Evolutionary conservation across 306 rosid species (phyloP).

Genomic region (Urtica urens): DNA sequence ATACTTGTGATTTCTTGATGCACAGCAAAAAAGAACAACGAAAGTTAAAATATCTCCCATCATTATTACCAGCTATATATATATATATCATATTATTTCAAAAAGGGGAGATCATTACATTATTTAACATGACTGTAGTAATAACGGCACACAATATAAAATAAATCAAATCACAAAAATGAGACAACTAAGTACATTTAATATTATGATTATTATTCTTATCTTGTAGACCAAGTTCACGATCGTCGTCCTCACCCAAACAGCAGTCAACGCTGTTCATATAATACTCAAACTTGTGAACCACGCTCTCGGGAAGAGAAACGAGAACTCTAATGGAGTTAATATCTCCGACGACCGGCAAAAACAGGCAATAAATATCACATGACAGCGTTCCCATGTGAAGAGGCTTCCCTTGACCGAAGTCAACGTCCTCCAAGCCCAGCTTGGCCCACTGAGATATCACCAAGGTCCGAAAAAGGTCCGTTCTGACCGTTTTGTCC

Average conservation of each 20-base stretch:
- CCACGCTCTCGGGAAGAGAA: slow-evolving; percentile 54
- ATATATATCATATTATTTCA: too few relatives aligned
- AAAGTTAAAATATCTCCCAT: too few relatives aligned
- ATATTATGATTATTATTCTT: not conserved
- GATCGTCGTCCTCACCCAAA: slow-evolving; percentile 11
- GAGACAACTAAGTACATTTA: slow-evolving; percentile 11
- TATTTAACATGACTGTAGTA: too few relatives aligned
- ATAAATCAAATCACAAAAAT: not conserved
- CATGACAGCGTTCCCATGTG: slow-evolving; percentile 69
- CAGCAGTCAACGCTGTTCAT: slow-evolving; percentile 41
- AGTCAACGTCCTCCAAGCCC: slow-evolving; percentile 71
- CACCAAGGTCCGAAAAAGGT: slow-evolving; percentile 48
- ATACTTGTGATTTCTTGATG: too few relatives aligned
- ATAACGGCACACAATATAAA: not conserved
- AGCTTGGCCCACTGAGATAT: slow-evolving; percentile 82
- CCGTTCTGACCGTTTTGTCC: slow-evolving; percentile 44
- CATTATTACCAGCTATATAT: too few relatives aligned
- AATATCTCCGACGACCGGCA: slow-evolving; percentile 46
- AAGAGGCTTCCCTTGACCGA: slow-evolving; percentile 62
- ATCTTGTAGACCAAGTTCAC: slow-evolving; percentile 8
- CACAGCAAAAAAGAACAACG: too few relatives aligned
- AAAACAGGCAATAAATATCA: slow-evolving; percentile 70
- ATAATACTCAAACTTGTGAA: slow-evolving; percentile 31
- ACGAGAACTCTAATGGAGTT: slow-evolving; percentile 51
- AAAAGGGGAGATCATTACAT: too few relatives aligned